phyloP scores from a whole-genome alignment of 352 stramenopile genomes.

The Globisporangium orthogonon region DNA sequence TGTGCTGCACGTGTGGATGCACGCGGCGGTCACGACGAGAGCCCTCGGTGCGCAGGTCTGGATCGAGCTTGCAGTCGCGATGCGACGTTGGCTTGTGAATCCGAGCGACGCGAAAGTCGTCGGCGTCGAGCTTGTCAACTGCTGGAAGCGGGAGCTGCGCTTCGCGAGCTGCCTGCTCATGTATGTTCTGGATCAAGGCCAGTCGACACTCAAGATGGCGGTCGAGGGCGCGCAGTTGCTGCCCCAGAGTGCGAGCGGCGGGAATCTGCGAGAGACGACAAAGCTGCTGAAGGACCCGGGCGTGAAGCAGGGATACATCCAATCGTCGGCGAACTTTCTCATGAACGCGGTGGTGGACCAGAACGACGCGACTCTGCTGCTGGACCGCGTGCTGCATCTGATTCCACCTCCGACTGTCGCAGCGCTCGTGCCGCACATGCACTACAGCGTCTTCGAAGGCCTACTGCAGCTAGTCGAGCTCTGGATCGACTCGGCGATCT shows the following conservation, averaged over 20 bases:
- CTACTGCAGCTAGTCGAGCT: constrained; percentile 70
- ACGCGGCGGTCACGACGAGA: constrained; percentile 56
- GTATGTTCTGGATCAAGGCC: constrained; percentile 71
- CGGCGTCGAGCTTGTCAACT: constrained; percentile 64
- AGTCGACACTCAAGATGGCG: constrained; percentile 65
- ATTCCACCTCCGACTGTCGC: constrained; percentile 64
- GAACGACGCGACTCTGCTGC: constrained; percentile 58
- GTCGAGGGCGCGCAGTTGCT: constrained; percentile 49
- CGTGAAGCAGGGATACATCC: constrained; percentile 59
- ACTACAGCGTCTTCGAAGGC: constrained; percentile 69
- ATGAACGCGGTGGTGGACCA: constrained; percentile 52
- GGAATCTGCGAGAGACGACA: background rate
- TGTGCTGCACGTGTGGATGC: constrained; percentile 85
- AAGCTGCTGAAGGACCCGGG: constrained; percentile 41
- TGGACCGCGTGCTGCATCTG: constrained; percentile 78
- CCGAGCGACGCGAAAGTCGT: constrained; percentile 49
- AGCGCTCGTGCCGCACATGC: constrained; percentile 52
- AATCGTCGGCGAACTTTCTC: constrained; percentile 66
- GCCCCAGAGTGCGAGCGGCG: constrained; percentile 19
- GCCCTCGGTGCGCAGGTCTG: constrained; percentile 58
- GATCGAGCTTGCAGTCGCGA: constrained; percentile 75
- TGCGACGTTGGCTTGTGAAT: constrained; percentile 73
- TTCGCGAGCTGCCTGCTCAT: constrained; percentile 79
- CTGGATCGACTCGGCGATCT: constrained; percentile 81
- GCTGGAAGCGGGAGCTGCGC: constrained; percentile 79